Evolutionary conservation across 2,329 filamentous ascomycete species (phyloP).

Genomic region (Colletotrichum nymphaeae): DNA sequence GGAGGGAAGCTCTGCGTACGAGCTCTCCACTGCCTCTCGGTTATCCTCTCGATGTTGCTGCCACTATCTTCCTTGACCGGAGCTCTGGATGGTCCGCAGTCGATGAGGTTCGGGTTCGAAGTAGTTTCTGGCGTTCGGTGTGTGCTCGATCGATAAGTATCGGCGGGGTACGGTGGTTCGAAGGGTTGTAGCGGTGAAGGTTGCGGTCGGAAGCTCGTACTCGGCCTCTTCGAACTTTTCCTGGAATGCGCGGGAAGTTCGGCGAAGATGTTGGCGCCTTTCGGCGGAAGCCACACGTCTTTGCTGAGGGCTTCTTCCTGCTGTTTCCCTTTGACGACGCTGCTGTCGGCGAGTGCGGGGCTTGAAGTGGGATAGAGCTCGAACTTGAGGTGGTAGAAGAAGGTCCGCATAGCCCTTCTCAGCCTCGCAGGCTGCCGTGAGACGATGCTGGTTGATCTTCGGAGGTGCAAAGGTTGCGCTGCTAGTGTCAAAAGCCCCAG

Average conservation of each 20-base stretch:
- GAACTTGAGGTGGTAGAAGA: slow-evolving; percentile 75
- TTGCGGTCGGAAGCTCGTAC: slow-evolving; percentile 17
- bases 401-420: slow-evolving; percentile 64
- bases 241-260: slow-evolving; percentile 63
- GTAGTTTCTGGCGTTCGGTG: neutral
- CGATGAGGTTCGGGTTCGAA: slow-evolving; percentile 53
- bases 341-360: slow-evolving; percentile 41
- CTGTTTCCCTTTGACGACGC: slow-evolving; percentile 5
- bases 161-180: slow-evolving; percentile 26
- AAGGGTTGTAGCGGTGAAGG: slow-evolving; percentile 30
- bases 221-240: slow-evolving; percentile 33
- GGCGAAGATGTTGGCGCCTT: slow-evolving; percentile 64
- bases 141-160: slow-evolving; percentile 16
- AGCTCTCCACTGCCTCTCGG: slow-evolving; percentile 53
- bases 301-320: slow-evolving; percentile 26
- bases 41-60: slow-evolving; percentile 51
- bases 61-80: slow-evolving; percentile 42
- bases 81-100: slow-evolving; percentile 59
- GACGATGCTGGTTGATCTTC: neutral
- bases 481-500: neutral
- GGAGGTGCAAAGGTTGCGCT: neutral
- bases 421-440: slow-evolving; percentile 6
- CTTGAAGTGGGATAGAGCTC: slow-evolving; percentile 68
- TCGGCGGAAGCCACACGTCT: slow-evolving; percentile 62
- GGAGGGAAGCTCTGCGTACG: slow-evolving; percentile 54